Evolutionary conservation across 176 grass and related monocot genomes (phyloP).

Genomic region (Poa pratensis): DNA sequence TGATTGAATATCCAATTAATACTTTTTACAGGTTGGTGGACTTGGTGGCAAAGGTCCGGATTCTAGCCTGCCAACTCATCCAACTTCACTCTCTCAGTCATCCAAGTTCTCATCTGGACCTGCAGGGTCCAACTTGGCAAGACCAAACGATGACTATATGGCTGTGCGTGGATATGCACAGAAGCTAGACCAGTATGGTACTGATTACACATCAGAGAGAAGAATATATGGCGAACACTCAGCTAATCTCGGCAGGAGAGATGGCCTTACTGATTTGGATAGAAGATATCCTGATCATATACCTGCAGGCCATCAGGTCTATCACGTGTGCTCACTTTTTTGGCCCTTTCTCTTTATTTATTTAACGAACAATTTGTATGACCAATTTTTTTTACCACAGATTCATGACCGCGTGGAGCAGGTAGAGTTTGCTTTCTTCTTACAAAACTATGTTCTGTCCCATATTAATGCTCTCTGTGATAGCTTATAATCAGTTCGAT

Average conservation of each 20-base stretch:
- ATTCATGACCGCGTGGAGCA: slow-evolving; percentile 71
- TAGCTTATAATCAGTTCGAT: slow-evolving; percentile 16
- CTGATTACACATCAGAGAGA: slow-evolving; percentile 86
- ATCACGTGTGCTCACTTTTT: slow-evolving; percentile 11
- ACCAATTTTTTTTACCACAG: slow-evolving; percentile 38
- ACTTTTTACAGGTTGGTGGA: slow-evolving; percentile 68
- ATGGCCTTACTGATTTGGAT: slow-evolving; percentile 73
- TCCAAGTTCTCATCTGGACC: slow-evolving; percentile 71
- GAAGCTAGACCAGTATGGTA: slow-evolving; percentile 69
- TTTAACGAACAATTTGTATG: slow-evolving; percentile 30
- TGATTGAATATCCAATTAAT: slow-evolving; percentile 19
- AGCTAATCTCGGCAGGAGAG: slow-evolving; percentile 75
- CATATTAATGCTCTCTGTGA: slow-evolving; percentile 33
- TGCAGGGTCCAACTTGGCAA: slow-evolving; percentile 61
- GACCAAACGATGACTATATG: slow-evolving; percentile 82
- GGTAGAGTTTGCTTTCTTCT: slow-evolving; percentile 32
- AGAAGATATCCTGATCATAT: slow-evolving; percentile 89
- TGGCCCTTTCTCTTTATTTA: not conserved
- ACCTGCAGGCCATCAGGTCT: slow-evolving; percentile 57
- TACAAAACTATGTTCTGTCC: not conserved
- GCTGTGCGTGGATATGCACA: slow-evolving; percentile 76
- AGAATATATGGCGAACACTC: slow-evolving; percentile 80
- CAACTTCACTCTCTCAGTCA: slow-evolving; percentile 50
- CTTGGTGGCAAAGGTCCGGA: slow-evolving; percentile 68
- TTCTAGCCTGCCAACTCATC: slow-evolving; percentile 69